Base-by-base conservation (phyloP, 2,329 filamentous ascomycete genomes). In the Hymenoscyphus fraxineus region DNA sequence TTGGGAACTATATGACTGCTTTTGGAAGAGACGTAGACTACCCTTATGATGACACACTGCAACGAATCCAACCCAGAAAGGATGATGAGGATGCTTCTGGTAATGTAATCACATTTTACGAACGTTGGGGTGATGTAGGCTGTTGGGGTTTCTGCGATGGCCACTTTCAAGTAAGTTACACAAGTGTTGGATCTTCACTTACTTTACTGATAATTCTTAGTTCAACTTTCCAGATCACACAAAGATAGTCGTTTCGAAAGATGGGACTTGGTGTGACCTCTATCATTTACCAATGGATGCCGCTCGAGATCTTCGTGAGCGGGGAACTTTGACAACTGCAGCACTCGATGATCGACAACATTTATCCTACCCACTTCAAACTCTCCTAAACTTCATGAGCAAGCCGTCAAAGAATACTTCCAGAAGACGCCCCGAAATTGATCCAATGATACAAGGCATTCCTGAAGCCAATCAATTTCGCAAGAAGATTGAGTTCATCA, bases 191-290 rank as follows among this genome's bases (percentile, higher is more conserved):
- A 10, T 59, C 35, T 58, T 47, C 51, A 61, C 19, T 39, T 15
- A 40, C 31, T 51, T 59, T 65, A 47, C 62, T 73, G 65, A 74
- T 55, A 39, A 22, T 39, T 38, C 65, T 32, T 68, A 92, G 85
- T 91, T 94, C 78, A 94, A 95, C 78, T 95, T 95, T 76, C 91
- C 91, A 2, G 91, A 95, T 70, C 91, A 95, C 76, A 94, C 91
- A 65, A 95, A 95, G 78, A 85, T 95, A 62, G 88, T 94, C 13
- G 79, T 95, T 32, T 91, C 92, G 64, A 80, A 88, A 0, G 85
- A 89, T 38, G 91, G 89, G n/a, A 86, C 83, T 1, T 89, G 87
- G 82, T 89, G 90, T 70, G 89, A 91, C 74, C 92, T 93, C 74
- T 90, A 90, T 79, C 88, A 91, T 72, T 84, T 93, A 22, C 86